Evolutionary conservation across 805 yeast species (phyloP), one percentile per base, ranked within the genome.

Genomic region (Tetrapisispora fleetii): DNA sequence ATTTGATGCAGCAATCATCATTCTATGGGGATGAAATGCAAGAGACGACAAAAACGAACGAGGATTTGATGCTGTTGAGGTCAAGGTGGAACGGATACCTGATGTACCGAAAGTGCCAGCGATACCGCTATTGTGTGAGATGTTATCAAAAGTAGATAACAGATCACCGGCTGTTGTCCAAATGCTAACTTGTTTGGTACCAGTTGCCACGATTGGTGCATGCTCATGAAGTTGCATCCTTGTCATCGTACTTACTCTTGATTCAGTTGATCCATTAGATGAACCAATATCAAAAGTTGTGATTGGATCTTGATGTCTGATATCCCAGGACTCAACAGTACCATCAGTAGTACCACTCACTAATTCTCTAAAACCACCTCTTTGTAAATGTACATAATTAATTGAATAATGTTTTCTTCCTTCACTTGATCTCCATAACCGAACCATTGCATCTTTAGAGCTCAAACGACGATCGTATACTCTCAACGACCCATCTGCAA

Each of bases 351-450:
- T 75, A 0, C 95, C 98, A 53, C 91, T 81, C 2, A 84, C 83
- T 42, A 93, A 73, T 62, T 93, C 99, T 49, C 99, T 74, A 57
- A 80, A 79, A 0, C 99, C 99, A 37, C 99, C 99, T 58, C 99
- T 75, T 70, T 93, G 99, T 95, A 93, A 84, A 59, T 87, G 95
- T 10, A 90, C 81, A 55, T 85, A 87, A 42, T 81, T 72, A 40
- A 91, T 79, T 57, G 87, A 75, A 2, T 74, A 63, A 40, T 80
- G 74, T 49, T 72, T 71, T 18, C 59, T 63, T n/a, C 67, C 61
- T 27, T 62, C 64, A n/a, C 65, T 64, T n/a, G 75, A 72, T 54
- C 79, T 76, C 95, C 97, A 93, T 8, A 81, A 72, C 57, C 81
- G 79, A 13, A 88, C 86, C 85, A 91, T 81, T 0, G 95, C 83